phyloP scores from a whole-genome alignment of 345 rosid species.

The Boechera retrofracta region DNA sequence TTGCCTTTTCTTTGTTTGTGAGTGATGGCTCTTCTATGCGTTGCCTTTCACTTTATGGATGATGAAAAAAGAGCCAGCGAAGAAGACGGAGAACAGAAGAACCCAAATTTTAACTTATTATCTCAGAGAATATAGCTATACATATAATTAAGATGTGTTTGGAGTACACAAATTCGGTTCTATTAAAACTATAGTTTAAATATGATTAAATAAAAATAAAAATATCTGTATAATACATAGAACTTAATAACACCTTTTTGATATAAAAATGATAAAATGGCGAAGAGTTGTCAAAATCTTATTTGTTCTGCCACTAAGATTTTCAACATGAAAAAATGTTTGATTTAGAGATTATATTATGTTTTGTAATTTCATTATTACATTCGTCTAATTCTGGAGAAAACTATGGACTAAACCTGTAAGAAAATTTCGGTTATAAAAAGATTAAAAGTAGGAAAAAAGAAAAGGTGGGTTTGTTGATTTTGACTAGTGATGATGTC shows the following conservation, averaged over 20 bases:
- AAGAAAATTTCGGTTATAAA: constrained; percentile 18
- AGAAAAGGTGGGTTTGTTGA: constrained; percentile 41
- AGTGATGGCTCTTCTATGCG: constrained; percentile 44
- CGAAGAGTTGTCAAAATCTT: neutral
- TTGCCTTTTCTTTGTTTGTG: constrained; percentile 42
- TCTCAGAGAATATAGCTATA: constrained; percentile 20
- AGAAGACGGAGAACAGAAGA: constrained; percentile 47
- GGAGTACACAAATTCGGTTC: neutral
- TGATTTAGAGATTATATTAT: neutral
- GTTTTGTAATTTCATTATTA: constrained; percentile 3
- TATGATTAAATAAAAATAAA: neutral
- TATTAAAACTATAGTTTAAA: neutral
- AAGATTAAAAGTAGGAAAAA: constrained; percentile 34
- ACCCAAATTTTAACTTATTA: constrained; percentile 33
- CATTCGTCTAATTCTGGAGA: constrained; percentile 21
- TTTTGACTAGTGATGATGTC: constrained; percentile 51
- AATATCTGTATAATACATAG: neutral
- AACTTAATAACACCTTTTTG: neutral
- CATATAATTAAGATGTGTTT: neutral
- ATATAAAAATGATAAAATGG: neutral
- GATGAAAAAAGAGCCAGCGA: constrained; percentile 44
- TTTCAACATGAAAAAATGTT: constrained; percentile 1
- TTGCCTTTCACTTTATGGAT: constrained; percentile 50
- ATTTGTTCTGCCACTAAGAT: constrained; percentile 1
- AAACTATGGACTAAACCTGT: constrained; percentile 26